These are phyloP conservation scores for Coix lacrymajobi DNA, from an alignment of 176 grass and related monocot genomes.

Conservation along the genomic window DNA sequence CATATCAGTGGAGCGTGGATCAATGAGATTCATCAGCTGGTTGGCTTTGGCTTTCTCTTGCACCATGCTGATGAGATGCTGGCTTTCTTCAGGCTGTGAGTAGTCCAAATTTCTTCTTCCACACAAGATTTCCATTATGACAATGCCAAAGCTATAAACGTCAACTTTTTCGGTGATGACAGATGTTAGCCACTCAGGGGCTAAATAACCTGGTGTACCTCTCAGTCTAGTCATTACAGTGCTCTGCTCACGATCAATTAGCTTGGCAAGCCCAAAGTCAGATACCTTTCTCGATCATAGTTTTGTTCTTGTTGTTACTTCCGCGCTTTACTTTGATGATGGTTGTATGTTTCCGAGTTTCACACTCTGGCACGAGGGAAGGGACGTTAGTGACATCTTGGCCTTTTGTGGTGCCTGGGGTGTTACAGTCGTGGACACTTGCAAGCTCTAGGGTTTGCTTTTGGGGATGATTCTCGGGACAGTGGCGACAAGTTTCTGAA, in stretches of 20 bases:
- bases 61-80: slow-evolving; percentile 32
- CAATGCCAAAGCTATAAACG: slow-evolving; percentile 48
- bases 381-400: no score
- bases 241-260: slow-evolving; percentile 49
- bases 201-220: slow-evolving; percentile 49
- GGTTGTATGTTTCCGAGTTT: no score
- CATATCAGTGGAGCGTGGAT: slow-evolving; percentile 9
- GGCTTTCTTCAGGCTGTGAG: slow-evolving; percentile 30
- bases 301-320: no score
- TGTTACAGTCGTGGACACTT: no score
- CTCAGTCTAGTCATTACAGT: slow-evolving; percentile 51
- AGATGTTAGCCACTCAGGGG: slow-evolving; percentile 51
- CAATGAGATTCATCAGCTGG: slow-evolving; percentile 23
- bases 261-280: slow-evolving; percentile 56
- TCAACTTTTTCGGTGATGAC: slow-evolving; percentile 50
- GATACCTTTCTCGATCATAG: no score
- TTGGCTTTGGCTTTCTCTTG: slow-evolving; percentile 31
- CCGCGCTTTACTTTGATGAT: no score
- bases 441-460: no score
- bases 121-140: slow-evolving; percentile 49
- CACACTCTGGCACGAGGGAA: no score
- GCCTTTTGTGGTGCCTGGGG: no score
- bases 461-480: no score
- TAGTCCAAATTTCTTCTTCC: slow-evolving; percentile 53
- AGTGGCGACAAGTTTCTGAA: no score